Evolutionary conservation across 2,329 filamentous ascomycete genomes (phyloP), one percentile per base, ranked within the genome.

Genomic region (Fusarium succisae): DNA sequence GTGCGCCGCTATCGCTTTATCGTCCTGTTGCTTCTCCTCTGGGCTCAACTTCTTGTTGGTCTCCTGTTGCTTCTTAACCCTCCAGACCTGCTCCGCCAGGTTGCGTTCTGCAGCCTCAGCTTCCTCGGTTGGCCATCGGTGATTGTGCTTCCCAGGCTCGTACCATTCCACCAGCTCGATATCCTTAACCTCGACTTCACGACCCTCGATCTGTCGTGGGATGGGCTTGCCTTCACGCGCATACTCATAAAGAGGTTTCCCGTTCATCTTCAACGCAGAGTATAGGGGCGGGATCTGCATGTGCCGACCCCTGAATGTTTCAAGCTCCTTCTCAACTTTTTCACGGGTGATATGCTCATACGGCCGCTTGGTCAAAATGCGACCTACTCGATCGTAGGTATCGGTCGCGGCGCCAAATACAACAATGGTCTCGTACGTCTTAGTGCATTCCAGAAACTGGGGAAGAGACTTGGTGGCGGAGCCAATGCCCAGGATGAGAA

Each of bases 171-270:
- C 80, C 66, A 98, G 82, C 81, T 97, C 93, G 76, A 98, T 82
- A 43, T 95, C 89, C 53, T 88, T 83, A 1, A 97, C 94, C 59
- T 94, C 91, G 44, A 98, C 94, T 5, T 93, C 89, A 65, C 96
- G 87, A 61, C 93, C 90, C 80, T 95, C 88, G 67, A 99, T 96
- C 81, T 97, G 93, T 63, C 92, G 87, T 0, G 96, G 96, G 22
- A 98, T 92, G 41, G 94, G 90, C 79, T 93, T 94, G 22, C 96
- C 96, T 81, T 95, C 94, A 55, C 96, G 89, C 26, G 96, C 96
- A 82, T 98, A 98, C 83, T 99, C 95, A 81, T 99, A 99, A 55
- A 98, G 87, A 39, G 94, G 93, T 86, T 98, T 98, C 5, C 96
- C 96, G 76, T 98, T 90, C 82, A 98, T 94, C 82, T 96, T 95